Evolutionary conservation across 202 grass and related monocot species (phyloP), one percentile per base, ranked within the genome.

Genomic region (Zoysia matrella): DNA sequence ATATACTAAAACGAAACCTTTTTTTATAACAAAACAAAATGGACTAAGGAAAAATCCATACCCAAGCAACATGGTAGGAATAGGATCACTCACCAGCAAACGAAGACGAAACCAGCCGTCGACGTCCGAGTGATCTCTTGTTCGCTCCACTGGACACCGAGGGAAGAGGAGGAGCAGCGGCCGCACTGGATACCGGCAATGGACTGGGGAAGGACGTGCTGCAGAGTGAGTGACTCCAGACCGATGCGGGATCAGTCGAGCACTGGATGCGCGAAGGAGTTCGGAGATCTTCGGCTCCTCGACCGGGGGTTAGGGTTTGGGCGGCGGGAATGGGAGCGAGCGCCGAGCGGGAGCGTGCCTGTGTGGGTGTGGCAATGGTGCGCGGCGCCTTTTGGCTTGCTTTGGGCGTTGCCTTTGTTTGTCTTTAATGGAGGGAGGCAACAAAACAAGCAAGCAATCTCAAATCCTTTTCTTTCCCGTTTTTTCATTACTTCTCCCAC

Each of bases 381-480:
- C 73, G 75, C 75, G 91, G 79, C 46, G 77, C 86, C 86, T 93
- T 95, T 80, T 69, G 65, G 65, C 65, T 47, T 22, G 76, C 64
- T 67, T 79, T 60, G 57, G 6, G 16, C 57, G 1, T 22, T 30
- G 57, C 8, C 47, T 49, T 79, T 86, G 79, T 73, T 22, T 22
- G 22, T 22, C 82, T 89, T 90, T 93, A 93, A 91, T 89, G 88
- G 84, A 85, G 91, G 65, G 65, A 74, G 52, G 30, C 12, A 41
- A 14, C 50, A 41, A 11, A 22, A 22, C 46, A 84, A 41, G 56
- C 61, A 90, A 92, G 70, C 74, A 76, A 91, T 86, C 88, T 84
- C 60, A 52, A 61, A 45, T 67, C 3, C 10, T 77, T 80, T 69
- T 76, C n/a, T 4, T 12, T 52, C 16, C 43, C n/a, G 22, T 52